These are phyloP conservation scores for Infundibulicybe gibba DNA, from an alignment of 768 basidiomycete genomes.

Conservation along the genomic window DNA sequence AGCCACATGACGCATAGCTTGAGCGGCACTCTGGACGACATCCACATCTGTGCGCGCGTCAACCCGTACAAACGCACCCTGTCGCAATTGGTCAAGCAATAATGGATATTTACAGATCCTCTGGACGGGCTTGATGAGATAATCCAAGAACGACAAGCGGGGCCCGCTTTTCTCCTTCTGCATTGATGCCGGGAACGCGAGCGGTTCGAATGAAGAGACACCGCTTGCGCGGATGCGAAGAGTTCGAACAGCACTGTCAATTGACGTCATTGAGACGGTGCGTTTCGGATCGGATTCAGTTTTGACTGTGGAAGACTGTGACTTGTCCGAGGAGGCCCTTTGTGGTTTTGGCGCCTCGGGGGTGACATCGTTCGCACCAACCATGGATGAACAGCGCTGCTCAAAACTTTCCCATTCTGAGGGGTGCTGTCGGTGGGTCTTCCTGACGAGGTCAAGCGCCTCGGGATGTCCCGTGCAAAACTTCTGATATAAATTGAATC, in stretches of 20 bases:
- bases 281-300: slow-evolving; percentile 29
- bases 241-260: slow-evolving; percentile 40
- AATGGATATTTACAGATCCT: slow-evolving; percentile 94
- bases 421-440: slow-evolving; percentile 57
- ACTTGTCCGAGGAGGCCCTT: slow-evolving; percentile 16
- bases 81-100: slow-evolving; percentile 70
- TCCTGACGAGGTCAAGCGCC: slow-evolving; percentile 72
- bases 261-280: slow-evolving; percentile 47
- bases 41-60: slow-evolving; percentile 31
- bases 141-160: slow-evolving; percentile 72
- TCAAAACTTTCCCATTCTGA: slow-evolving; percentile 86
- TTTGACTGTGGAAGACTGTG: slow-evolving; percentile 7
- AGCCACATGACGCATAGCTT: slow-evolving; percentile 75
- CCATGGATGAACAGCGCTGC: slow-evolving; percentile 61
- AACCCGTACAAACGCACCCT: slow-evolving; percentile 24
- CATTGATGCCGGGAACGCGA: slow-evolving; percentile 14
- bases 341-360: slow-evolving; percentile 12
- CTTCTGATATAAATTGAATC: slow-evolving; percentile 75
- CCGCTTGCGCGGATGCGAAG: slow-evolving; percentile 31
- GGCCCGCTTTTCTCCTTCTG: slow-evolving; percentile 27
- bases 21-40: slow-evolving; percentile 50
- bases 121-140: slow-evolving; percentile 97
- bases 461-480: slow-evolving; percentile 89
- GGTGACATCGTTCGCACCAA: slow-evolving; percentile 31
- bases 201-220: slow-evolving; percentile 25